Evolutionary conservation across 495 filamentous ascomycete species (phyloP), one percentile per base, ranked within the genome.

Genomic region (Hypoxylon lenormandii): DNA sequence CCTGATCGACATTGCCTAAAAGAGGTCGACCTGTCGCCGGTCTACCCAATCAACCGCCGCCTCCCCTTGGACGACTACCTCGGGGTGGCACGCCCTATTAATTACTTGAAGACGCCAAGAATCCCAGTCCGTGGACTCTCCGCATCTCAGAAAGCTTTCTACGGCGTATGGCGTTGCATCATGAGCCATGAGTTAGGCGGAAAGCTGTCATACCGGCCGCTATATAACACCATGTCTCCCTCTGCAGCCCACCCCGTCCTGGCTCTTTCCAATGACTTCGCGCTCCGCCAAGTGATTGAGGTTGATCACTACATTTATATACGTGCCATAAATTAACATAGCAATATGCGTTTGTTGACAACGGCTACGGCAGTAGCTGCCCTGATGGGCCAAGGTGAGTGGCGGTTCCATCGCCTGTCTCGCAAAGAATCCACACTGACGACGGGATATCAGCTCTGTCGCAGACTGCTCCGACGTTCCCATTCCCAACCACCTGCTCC

Each of bases 401-500:
- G 42, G 64, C 45, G 42, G 23, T 12, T 46, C 12, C 13, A 28
- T 52, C 16, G 48, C 26, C 50, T 19, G 36, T 46, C 22, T 4
- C 16, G 23, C 18, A 7, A 5, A 12, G 13, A 54, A 12, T 4
- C 28, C 5, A 36, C 12, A 28, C 51, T 66, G 52, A 66, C 28
- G 30, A 5, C 8, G 30, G 45, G 19, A 19, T 8, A 22, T 36
- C 16, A 75, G 73, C 53, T 48, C 48, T 73, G 22, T 73, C 73
- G n/a, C 73, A 75, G 45, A 21, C 52, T 30, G 30, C 37, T 18
- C 61, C 67, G 11, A 60, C 18, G 3, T 60, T 68, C 23, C 72
- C 74, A 5, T 77, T 77, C 60, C 74, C 74, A 12, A 67, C 56
- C 26, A 62, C 28, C 56, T 79, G 77, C 66, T 46, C 74, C 6